These are phyloP conservation scores for Endothia cerciana DNA, from an alignment of 2,329 filamentous ascomycete species.

Conservation along the genomic window DNA sequence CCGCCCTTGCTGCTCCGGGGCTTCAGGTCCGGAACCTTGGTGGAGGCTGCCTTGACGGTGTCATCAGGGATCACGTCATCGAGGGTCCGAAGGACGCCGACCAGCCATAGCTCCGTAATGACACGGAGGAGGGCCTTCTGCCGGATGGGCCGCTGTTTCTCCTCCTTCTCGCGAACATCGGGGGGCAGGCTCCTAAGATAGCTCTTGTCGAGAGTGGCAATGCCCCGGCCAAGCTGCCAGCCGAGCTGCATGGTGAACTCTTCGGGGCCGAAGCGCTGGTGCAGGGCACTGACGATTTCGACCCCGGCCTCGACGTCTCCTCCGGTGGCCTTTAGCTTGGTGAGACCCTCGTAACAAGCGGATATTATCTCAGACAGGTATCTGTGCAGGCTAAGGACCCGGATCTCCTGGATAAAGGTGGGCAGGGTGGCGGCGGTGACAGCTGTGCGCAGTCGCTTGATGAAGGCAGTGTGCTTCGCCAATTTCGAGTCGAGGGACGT, in stretches of 20 bases:
- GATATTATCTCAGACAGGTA: constrained; percentile 97
- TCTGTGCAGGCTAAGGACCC: constrained; percentile 88
- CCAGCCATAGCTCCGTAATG: constrained; percentile 94
- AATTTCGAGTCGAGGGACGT: constrained; percentile 88
- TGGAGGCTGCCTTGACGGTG: constrained; percentile 61
- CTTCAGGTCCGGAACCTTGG: constrained; percentile 66
- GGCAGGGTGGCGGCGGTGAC: constrained; percentile 77
- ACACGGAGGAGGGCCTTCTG: constrained; percentile 87
- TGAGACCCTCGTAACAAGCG: constrained; percentile 92
- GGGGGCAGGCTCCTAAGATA: constrained; percentile 75
- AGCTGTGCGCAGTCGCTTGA: constrained; percentile 90
- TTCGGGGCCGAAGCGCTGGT: constrained; percentile 87
- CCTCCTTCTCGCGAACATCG: constrained; percentile 90
- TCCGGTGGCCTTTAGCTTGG: constrained; percentile 79
- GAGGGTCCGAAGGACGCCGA: constrained; percentile 82
- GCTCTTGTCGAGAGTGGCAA: constrained; percentile 88
- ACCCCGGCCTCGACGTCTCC: constrained; percentile 91
- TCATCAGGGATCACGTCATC: constrained; percentile 69
- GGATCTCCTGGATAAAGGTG: constrained; percentile 89
- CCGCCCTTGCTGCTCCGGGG: constrained; percentile 63
- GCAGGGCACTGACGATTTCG: constrained; percentile 91
- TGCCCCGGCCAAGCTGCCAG: constrained; percentile 88
- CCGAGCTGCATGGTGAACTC: constrained; percentile 92
- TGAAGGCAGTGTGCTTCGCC: constrained; percentile 98
- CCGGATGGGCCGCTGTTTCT: constrained; percentile 86